Base-by-base conservation (phyloP, 2,329 filamentous ascomycete genomes). In the Periconia macrospinosa region DNA sequence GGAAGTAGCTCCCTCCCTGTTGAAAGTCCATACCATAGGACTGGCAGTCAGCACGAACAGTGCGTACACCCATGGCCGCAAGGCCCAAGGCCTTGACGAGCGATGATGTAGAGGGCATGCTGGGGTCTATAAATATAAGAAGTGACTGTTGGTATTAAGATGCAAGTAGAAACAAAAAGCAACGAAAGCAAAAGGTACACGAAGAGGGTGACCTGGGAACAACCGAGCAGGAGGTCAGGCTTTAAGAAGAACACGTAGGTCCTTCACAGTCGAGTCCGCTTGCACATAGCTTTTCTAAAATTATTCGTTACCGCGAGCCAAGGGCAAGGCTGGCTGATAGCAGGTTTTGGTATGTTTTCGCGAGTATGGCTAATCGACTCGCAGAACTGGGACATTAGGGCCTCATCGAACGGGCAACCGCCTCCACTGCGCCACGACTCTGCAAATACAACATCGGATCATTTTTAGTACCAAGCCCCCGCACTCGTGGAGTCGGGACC, bases 1-100 rank as follows among this genome's bases (percentile, higher is more conserved):
- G 75, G 56, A 76, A 78, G 59, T 76, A 78, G 11, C 56, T 60
- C 9, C 71, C 72, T n/a, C 66, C 66, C 48, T 67, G 60, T 51
- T 74, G 68, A 51, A 76, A 78, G 56, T 78, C 75, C 53, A 69
- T 66, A 49, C 67, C 67, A 52, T 54, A 70, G 15, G 67, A 64
- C 10, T 45, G 17, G 27, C 54, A 58, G 27, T 57, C 49, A 27
- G 57, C 58, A 17, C 61, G 15, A 3, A 52, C 53, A 5, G 47
- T 44, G 7, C 52, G 52, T 20, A 46, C 52, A 30, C 54, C 45
- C 30, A 62, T 45, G 30, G 53, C 42, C n/a, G 60, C 41, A 23
- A 60, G 53, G 47, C 52, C 53, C 13, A 61, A 15, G 19, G 55
- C 45, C 20, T 46, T 45, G 18, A 44, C 35, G 18, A 59, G 44